A percentile compares a stretch with the other conserved stretches of the same genome.
Evolutionary conservation across 2,329 filamentous ascomycete species (phyloP).

Genomic region (Xylariaceae sp.): DNA sequence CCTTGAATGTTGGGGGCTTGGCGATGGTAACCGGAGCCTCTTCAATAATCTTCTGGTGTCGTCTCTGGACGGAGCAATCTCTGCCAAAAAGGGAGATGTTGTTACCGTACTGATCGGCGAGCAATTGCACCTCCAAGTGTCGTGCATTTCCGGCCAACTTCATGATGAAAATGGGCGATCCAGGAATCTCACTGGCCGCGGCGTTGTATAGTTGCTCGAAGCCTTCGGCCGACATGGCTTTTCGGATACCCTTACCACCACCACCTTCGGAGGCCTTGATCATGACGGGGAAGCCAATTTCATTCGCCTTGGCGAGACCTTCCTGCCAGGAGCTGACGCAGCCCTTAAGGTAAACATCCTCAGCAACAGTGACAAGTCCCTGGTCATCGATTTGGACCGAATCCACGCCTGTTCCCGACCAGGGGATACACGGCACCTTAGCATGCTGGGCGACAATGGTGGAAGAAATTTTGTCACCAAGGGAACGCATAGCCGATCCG

Average conservation of each 20-base stretch:
- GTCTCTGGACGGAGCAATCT: constrained; percentile 96
- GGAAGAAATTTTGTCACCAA: constrained; percentile 99
- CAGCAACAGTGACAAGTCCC: constrained; percentile 87
- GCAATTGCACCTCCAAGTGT: constrained; percentile 93
- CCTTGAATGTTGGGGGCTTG: constrained; percentile 79
- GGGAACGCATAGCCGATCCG: constrained; percentile 95
- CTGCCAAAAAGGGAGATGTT: constrained; percentile 98
- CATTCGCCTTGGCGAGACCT: constrained; percentile 75
- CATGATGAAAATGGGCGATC: constrained; percentile 99
- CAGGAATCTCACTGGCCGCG: constrained; percentile 93
- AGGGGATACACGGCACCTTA: constrained; percentile 94
- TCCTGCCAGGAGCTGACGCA: constrained; percentile 88
- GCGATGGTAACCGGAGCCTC: constrained; percentile 97
- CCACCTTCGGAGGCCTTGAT: constrained; percentile 99
- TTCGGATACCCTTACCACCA: constrained; percentile 98
- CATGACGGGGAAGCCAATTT: constrained; percentile 99
- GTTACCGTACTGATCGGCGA: constrained; percentile 99
- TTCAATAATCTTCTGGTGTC: constrained; percentile 99
- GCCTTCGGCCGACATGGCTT: constrained; percentile 77
- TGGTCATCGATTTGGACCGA: constrained; percentile 71
- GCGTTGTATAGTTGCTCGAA: constrained; percentile 90
- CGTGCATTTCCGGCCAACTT: constrained; percentile 94
- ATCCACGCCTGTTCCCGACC: constrained; percentile 91
- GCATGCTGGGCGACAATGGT: constrained; percentile 99
- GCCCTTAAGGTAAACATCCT: constrained; percentile 80